Base-by-base conservation (phyloP, 129 eudicot genomes). In the Silybum marianum region DNA sequence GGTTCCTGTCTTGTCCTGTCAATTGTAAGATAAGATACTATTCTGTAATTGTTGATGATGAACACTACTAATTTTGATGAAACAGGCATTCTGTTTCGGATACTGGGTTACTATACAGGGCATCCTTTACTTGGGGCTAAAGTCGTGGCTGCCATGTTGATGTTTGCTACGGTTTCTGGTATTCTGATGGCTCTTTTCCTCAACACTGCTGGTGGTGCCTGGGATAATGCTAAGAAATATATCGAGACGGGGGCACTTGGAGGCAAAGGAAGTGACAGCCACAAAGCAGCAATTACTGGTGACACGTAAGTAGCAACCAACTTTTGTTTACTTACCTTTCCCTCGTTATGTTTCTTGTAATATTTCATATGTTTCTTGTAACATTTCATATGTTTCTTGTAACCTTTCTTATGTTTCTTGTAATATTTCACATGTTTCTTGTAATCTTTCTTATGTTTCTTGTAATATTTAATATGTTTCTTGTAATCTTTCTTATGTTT, bases 171-270 rank as follows among this genome's bases (percentile, higher is more conserved):
- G 1, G 99, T 95, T 80, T 89, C 98, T 26, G 99, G 99, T 8
- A 95, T 95, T 62, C 97, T 95, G 19, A 95, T 95, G 99, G 99
- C 99, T 70, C 99, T 96, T 84, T 96, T 96, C 86, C 82, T 96
- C 21, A 93, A 95, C 81, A 95, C 99, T 72, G 88, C 99, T 75
- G 99, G 99, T 76, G 99, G 99, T 81, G 99, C 99, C 62, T 96
- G 99, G 99, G 99, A 96, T 81, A 96, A 96, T 85, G 99, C 99
- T 25, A 96, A 96, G 89, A 96, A 96, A 75, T 96, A 96, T 71
- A 96, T 96, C 0, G 99, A 96, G 77, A 93, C 99, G 0, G 98
- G 99, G 6, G 98, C 93, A 63, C 92, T 96, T 66, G 99, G 99
- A 82, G 98, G 98, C 88, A 96, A 96, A 90, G 99, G 99, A 84